A percentile compares a stretch with the other conserved stretches of the same genome.
Conservation (phyloP, 306 rosid genomes). For the Lotus japonicus region DNA sequence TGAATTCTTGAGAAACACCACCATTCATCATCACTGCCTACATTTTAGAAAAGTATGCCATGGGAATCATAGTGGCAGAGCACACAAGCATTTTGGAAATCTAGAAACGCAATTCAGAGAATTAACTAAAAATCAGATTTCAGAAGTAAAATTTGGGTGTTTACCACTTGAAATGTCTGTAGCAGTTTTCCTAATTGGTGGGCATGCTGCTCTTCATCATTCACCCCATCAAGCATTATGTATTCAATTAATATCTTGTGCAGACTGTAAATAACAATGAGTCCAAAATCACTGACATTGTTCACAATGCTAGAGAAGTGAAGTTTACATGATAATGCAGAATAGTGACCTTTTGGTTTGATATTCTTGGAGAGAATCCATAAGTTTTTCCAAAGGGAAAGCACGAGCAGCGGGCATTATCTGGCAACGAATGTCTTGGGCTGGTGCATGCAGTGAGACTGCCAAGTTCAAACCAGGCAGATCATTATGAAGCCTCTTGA, state of each 20-base stretch:
- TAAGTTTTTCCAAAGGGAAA: slow-evolving; percentile 82
- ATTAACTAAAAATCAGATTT: not conserved
- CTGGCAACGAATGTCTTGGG: slow-evolving; percentile 88
- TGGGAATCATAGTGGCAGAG: not conserved
- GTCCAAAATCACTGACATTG: not conserved
- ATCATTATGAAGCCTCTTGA: slow-evolving; percentile 80
- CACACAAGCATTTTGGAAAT: not conserved
- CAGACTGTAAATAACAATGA: slow-evolving; percentile 41
- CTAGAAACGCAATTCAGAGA: not conserved
- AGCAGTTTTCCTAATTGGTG: slow-evolving; percentile 82
- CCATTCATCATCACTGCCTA: not conserved
- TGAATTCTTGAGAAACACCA: not conserved
- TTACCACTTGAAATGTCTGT: slow-evolving; percentile 84
- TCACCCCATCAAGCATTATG: slow-evolving; percentile 95
- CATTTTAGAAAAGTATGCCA: not conserved
- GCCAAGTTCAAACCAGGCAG: slow-evolving; percentile 94
- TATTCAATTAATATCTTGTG: slow-evolving; percentile 93
- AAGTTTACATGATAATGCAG: not conserved
- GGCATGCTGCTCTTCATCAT: slow-evolving; percentile 87
- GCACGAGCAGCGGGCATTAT: slow-evolving; percentile 99
- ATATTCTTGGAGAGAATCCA: slow-evolving; percentile 76
- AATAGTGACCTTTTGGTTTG: slow-evolving; percentile 57
- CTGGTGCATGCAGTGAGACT: slow-evolving; percentile 92
- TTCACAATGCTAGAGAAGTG: not conserved
- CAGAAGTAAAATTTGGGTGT: slow-evolving; percentile 16